Evolutionary conservation across 108 stramenopile genomes (phyloP), one percentile per base, ranked within the genome.

Genomic region (Skeletonema tropicum): DNA sequence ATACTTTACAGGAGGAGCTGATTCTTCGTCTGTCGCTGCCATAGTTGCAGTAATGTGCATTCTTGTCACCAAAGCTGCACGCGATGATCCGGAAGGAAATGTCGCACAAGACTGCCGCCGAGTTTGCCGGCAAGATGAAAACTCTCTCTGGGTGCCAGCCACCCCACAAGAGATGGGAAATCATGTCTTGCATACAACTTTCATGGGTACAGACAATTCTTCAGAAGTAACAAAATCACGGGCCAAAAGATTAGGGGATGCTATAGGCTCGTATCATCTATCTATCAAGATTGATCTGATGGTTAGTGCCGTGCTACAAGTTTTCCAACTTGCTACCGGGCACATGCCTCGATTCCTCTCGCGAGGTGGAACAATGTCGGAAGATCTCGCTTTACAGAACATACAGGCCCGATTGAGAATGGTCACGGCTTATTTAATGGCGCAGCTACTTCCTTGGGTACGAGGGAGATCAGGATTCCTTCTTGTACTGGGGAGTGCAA

Each of bases 351-450:
- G 80, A 11, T 99, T 96, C 82, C 45, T 79, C 52, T 84, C 84
- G 17, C 74, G 79, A 21, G 97, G 97, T 19, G 98, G 98, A 6
- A 88, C 94, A 25, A 79, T 82, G 68, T 64, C 93, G 6, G 96
- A 99, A 86, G 98, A 99, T 85, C 81, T 98, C 68, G 99, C 99
- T 2, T 75, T 99, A 42, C 99, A 99, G 86, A 99, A 99, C 67
- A 98, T 99, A 60, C 99, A 99, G 80, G 99, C 99, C 6, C 85
- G 99, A 39, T 57, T 98, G 21, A 86, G 99, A 21, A 99, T 99
- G 99, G 97, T 99, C 39, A 88, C 95, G 41, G 92, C 98, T 25
- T 99, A 99, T 75, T 71, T 98, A 13, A 92, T 96, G 68, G 99
- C 98, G 13, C 99, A 99, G 77, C 89, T 99, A 8, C 77, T 98